Conservation (phyloP, 2,329 filamentous ascomycete species). For the Talaromyces sp. region DNA sequence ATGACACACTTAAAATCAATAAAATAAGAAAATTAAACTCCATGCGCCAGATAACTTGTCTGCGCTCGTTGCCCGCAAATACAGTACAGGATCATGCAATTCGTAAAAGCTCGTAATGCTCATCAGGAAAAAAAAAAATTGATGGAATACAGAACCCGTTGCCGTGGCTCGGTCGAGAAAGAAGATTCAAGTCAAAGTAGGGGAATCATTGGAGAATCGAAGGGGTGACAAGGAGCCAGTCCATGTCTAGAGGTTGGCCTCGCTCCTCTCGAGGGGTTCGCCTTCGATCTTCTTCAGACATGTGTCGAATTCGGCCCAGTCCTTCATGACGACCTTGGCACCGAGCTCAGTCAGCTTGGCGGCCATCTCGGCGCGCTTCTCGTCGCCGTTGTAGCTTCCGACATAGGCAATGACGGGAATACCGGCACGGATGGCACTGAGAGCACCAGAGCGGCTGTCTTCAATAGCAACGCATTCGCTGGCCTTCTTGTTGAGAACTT, state of each 20-base stretch:
- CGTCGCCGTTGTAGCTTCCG: conserved; percentile 61
- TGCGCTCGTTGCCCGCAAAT: conserved; percentile 9
- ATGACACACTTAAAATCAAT: not conserved
- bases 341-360: conserved; percentile 56
- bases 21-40: conserved; percentile 3
- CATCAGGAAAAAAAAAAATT: not conserved
- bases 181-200: not conserved
- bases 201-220: not conserved
- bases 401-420: conserved; percentile 83
- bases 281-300: conserved; percentile 39
- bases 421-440: conserved; percentile 68
- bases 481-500: conserved; percentile 65
- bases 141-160: not conserved
- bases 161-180: not conserved
- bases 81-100: conserved; percentile 13
- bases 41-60: conserved; percentile 6
- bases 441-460: conserved; percentile 80
- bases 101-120: conserved; percentile 11
- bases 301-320: conserved; percentile 42
- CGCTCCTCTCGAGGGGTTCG: conserved; percentile 1
- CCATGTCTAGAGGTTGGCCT: conserved; percentile 5
- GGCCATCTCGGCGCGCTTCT: conserved; percentile 60
- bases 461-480: conserved; percentile 74
- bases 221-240: not conserved
- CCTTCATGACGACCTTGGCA: conserved; percentile 54